A percentile compares a stretch with the other conserved stretches of the same genome.
phyloP scores from a whole-genome alignment of 331 rosid genomes.

The Quercus tomentella region DNA sequence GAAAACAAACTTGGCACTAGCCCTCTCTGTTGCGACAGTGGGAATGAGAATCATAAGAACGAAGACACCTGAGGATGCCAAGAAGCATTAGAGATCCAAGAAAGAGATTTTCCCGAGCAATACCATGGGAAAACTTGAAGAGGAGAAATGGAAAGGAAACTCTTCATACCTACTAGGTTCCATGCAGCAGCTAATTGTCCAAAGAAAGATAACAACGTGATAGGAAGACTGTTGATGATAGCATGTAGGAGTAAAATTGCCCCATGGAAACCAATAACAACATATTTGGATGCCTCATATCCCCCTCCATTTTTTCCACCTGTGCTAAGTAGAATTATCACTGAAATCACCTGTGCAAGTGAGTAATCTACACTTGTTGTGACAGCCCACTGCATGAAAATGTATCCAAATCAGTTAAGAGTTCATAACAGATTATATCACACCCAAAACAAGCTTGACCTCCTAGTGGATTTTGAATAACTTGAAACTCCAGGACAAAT shows the following conservation, averaged over 20 bases:
- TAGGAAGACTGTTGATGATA: conserved; percentile 74
- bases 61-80: conserved; percentile 62
- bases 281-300: conserved; percentile 69
- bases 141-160: conserved; percentile 10
- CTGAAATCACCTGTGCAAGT: conserved; percentile 82
- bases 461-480: conserved; percentile 26
- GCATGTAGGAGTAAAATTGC: conserved; percentile 81
- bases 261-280: conserved; percentile 65
- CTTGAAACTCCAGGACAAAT: conserved; percentile 23
- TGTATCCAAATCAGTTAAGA: conserved; percentile 16
- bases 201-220: conserved; percentile 72
- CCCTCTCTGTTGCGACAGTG: conserved; percentile 70
- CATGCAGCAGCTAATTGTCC: conserved; percentile 92
- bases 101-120: not conserved
- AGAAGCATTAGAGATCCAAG: conserved; percentile 18
- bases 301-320: conserved; percentile 88
- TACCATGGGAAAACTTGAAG: not conserved
- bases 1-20: conserved; percentile 83
- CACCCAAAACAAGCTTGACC: conserved; percentile 25
- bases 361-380: conserved; percentile 93
- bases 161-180: conserved; percentile 70
- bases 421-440: conserved; percentile 10
- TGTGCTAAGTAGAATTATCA: conserved; percentile 86
- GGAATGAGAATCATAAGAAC: conserved; percentile 85
- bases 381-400: conserved; percentile 95